Evolutionary conservation across 1,284 basidiomycete genomes (phyloP).

Genomic region (Cutaneotrichosporon curvatum): DNA sequence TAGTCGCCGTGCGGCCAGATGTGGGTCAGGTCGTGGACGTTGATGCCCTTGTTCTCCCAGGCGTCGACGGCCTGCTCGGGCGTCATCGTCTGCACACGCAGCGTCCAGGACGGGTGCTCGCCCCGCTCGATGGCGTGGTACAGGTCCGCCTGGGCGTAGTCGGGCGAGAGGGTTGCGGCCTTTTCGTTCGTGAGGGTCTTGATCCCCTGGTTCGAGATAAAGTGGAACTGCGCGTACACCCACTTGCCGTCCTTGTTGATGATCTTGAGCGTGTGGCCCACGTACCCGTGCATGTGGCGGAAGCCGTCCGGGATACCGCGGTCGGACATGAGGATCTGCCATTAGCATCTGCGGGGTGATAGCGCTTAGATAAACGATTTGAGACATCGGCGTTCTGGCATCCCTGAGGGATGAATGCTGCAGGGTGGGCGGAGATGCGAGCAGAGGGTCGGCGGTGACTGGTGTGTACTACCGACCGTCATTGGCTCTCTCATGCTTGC

Average conservation of each 20-base stretch:
- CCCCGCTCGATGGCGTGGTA: slow-evolving; percentile 69
- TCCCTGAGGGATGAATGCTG: too few relatives aligned
- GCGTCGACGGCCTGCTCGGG: slow-evolving; percentile 80
- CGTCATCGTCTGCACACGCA: slow-evolving; percentile 71
- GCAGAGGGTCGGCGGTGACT: too few relatives aligned
- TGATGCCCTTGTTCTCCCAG: slow-evolving; percentile 49
- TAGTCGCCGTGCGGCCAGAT: slow-evolving; percentile 76
- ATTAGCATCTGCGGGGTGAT: not conserved
- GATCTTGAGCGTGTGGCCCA: slow-evolving; percentile 87
- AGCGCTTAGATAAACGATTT: too few relatives aligned
- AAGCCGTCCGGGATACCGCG: slow-evolving; percentile 72
- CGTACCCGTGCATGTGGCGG: slow-evolving; percentile 80
- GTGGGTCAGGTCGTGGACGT: slow-evolving; percentile 76
- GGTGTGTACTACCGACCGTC: too few relatives aligned
- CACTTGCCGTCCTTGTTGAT: slow-evolving; percentile 73
- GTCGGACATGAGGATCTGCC: slow-evolving; percentile 51
- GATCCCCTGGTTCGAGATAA: slow-evolving; percentile 67
- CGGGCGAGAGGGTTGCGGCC: slow-evolving; percentile 55
- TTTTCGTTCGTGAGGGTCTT: slow-evolving; percentile 51
- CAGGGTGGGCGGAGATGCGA: too few relatives aligned
- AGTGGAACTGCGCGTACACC: slow-evolving; percentile 75
- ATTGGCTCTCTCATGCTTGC: too few relatives aligned
- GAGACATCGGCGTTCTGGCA: too few relatives aligned
- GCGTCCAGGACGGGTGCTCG: slow-evolving; percentile 49
- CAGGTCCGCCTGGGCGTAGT: slow-evolving; percentile 68